A percentile compares a stretch with the other conserved stretches of the same genome.
These are phyloP conservation scores for Triticum aestivum DNA, from an alignment of 176 grass and related monocot genomes.

Conservation along the genomic window IWGSC_CS_RefSeq_v2.1 NC_057798.1:743886359-743886858, in stretches of 20 bases:
- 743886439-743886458: constrained; percentile 75
- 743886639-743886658: neutral
- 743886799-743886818: neutral
- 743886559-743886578: neutral
- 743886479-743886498: neutral
- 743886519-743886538: neutral
- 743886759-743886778: neutral
- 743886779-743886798: neutral
- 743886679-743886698: neutral
- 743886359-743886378: constrained; percentile 55
- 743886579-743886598: neutral
- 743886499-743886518: neutral
- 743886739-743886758: neutral
- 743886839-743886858: too few species aligned
- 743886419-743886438: constrained; percentile 73
- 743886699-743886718: neutral
- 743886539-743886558: neutral
- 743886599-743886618: neutral
- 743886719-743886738: neutral
- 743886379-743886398: constrained; percentile 71
- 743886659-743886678: neutral
- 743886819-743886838: neutral
- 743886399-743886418: constrained; percentile 55
- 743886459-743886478: neutral
- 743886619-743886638: neutral